Evolutionary conservation across 495 filamentous ascomycete genomes (phyloP), one percentile per base, ranked within the genome.

Genomic region (Neurospora sp.): DNA sequence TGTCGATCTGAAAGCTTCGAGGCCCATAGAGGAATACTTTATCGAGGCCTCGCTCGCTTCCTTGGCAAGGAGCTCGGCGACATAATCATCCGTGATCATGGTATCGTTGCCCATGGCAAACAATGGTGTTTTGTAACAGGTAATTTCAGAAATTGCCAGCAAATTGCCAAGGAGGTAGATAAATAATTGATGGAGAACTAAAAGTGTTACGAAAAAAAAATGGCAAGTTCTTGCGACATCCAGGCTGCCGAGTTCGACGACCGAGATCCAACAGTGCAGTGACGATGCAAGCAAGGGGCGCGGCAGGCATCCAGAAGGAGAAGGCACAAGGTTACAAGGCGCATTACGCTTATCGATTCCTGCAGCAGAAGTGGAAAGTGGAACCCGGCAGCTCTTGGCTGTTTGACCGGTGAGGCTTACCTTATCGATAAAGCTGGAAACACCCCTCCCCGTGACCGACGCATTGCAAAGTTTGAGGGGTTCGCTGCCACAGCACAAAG

Each of bases 1-100:
- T 74, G 85, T 86, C 40, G 82, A 76, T 71, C 89, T 82, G 73
- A 91, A 90, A 12, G 92, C 92, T 69, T 90, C 86, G 22, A 95
- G 78, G 4, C 94, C 94, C 73, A 93, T 84, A 5, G 88, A 76
- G 0, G 91, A 90, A 78, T 96, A 97, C 76, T 88, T 90, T 41
- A 89, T 81, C n/a, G 89, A 90, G 40, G 79, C 82, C 31, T 89
- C 87, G 69, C 84, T 87, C 20, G 94, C 93, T 78, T 96, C 93
- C 40, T 89, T 87, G 68, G 90, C 87, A 45, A 97, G 83, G 16
- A 95, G 81, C 68, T 87, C 84, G 14, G 93, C 92, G 68, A 96
- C 89, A 74, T 92, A 91, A 68, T 92, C 90, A 80, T 97, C 92
- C 70, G 89, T 89, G 22, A 87, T 72, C n/a, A 83, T 74, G 3